Percentiles rank a stretch among this genome's conserved stretches.
phyloP scores from a whole-genome alignment of 2,329 filamentous ascomycete species.

The Lasiodiplodia citricola region DNA sequence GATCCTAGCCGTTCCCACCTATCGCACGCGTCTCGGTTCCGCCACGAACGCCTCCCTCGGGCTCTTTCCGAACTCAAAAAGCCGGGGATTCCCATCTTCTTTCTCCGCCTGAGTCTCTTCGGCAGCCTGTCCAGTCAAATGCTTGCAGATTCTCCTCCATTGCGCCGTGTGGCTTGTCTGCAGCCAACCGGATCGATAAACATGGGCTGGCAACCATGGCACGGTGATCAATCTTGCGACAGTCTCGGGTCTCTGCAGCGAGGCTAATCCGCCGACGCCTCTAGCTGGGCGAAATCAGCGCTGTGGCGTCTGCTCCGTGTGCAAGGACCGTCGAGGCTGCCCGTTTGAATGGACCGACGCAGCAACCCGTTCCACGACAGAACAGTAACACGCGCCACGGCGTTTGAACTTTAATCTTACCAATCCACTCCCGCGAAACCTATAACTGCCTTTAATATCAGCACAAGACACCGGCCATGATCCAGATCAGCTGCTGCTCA shows the following conservation, averaged over 20 bases:
- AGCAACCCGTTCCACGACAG: neutral
- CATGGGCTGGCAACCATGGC: neutral
- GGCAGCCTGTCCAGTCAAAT: neutral
- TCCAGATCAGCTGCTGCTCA: neutral
- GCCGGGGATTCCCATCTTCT: neutral
- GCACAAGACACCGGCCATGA: neutral
- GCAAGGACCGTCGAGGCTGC: neutral
- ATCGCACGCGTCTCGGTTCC: too few relatives aligned
- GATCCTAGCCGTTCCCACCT: too few relatives aligned
- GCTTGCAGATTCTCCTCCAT: neutral
- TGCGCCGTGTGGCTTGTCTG: neutral
- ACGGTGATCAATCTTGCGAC: neutral
- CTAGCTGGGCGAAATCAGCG: neutral
- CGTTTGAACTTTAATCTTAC: conserved; percentile 1
- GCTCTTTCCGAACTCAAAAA: too few relatives aligned
- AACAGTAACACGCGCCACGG: neutral
- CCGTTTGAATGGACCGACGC: neutral
- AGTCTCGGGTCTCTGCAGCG: conserved; percentile 8
- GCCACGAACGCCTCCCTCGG: too few relatives aligned
- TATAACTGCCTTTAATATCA: neutral
- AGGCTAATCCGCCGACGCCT: neutral
- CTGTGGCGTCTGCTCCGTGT: neutral
- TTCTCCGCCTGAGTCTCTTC: neutral
- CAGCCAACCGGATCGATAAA: neutral
- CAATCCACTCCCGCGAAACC: neutral